Percentiles rank a stretch among this genome's conserved stretches.
phyloP scores from a whole-genome alignment of 2,329 filamentous ascomycete genomes.

The Zymoseptoria passerinii region DNA sequence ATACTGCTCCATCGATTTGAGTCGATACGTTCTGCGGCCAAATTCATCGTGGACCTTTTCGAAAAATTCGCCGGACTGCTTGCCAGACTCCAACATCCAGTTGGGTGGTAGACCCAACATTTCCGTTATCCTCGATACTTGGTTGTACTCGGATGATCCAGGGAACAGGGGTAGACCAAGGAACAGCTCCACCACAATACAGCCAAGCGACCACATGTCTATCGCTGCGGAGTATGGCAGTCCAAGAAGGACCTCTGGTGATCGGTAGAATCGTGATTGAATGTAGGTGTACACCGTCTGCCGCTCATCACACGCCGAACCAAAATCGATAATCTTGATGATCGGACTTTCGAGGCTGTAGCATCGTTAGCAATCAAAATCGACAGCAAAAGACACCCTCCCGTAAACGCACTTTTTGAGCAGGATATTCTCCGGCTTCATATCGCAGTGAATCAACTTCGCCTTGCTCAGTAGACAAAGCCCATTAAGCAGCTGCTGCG shows the following conservation, averaged over 20 bases:
- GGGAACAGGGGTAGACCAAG: slow-evolving; percentile 89
- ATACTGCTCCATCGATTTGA: slow-evolving; percentile 98
- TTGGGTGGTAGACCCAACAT: slow-evolving; percentile 95
- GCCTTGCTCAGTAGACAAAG: slow-evolving; percentile 91
- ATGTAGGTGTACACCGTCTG: slow-evolving; percentile 99
- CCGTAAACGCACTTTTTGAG: slow-evolving; percentile 66
- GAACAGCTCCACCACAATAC: slow-evolving; percentile 96
- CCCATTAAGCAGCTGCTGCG: slow-evolving; percentile 90
- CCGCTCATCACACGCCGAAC: slow-evolving; percentile 93
- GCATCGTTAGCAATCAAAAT: slow-evolving; percentile 5
- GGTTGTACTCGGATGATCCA: slow-evolving; percentile 96
- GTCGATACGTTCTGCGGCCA: slow-evolving; percentile 76
- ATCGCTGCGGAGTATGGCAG: slow-evolving; percentile 96
- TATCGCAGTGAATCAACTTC: slow-evolving; percentile 90
- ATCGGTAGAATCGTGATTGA: slow-evolving; percentile 95
- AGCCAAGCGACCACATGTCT: slow-evolving; percentile 98
- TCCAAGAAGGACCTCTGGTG: slow-evolving; percentile 89
- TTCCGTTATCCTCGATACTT: slow-evolving; percentile 92
- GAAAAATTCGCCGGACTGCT: slow-evolving; percentile 95
- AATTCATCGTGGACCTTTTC: slow-evolving; percentile 90
- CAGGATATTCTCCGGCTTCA: slow-evolving; percentile 96
- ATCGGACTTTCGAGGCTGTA: slow-evolving; percentile 83
- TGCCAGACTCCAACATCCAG: slow-evolving; percentile 99
- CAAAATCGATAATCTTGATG: slow-evolving; percentile 99
- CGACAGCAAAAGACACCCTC: not conserved